Conservation (phyloP, 2,329 filamentous ascomycete genomes). For the Podosphaera aphanis region DNA sequence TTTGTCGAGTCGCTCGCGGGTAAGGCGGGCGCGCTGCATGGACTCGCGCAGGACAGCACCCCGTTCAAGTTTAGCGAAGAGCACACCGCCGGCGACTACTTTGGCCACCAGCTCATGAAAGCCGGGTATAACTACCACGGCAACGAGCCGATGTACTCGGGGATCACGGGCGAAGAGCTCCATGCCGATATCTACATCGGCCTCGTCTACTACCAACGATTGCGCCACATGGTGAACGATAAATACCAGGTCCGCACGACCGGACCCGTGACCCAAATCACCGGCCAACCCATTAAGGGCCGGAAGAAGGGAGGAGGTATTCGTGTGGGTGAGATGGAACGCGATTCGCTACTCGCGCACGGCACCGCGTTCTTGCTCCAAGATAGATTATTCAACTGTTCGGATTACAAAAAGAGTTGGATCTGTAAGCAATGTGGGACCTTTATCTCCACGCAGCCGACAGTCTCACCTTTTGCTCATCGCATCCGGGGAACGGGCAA, state of each 20-base stretch:
- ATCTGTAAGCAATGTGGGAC: constrained; percentile 75
- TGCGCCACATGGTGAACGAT: constrained; percentile 99
- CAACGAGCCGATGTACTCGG: constrained; percentile 96
- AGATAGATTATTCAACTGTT: constrained; percentile 90
- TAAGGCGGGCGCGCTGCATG: constrained; percentile 82
- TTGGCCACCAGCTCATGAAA: constrained; percentile 82
- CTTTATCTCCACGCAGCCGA: constrained; percentile 71
- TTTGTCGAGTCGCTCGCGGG: constrained; percentile 93
- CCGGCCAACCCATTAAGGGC: constrained; percentile 91
- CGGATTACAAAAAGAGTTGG: constrained; percentile 74
- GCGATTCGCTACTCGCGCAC: constrained; percentile 82
- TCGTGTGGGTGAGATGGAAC: constrained; percentile 97
- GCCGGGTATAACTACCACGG: constrained; percentile 96
- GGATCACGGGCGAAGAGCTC: constrained; percentile 85
- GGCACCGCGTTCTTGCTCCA: constrained; percentile 87
- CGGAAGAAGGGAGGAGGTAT: constrained; percentile 93
- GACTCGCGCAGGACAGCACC: constrained; percentile 84
- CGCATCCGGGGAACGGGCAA: constrained; percentile 43
- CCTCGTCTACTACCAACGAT: constrained; percentile 91
- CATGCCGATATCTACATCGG: constrained; percentile 90
- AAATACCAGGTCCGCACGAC: constrained; percentile 97
- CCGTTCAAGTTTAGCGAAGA: constrained; percentile 89
- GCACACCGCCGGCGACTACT: constrained; percentile 79
- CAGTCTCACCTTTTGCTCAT: constrained; percentile 39
- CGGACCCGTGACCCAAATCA: constrained; percentile 70